These are phyloP conservation scores for Collybia sp. DNA, from an alignment of 768 basidiomycete genomes.

Conservation along the genomic window DNA sequence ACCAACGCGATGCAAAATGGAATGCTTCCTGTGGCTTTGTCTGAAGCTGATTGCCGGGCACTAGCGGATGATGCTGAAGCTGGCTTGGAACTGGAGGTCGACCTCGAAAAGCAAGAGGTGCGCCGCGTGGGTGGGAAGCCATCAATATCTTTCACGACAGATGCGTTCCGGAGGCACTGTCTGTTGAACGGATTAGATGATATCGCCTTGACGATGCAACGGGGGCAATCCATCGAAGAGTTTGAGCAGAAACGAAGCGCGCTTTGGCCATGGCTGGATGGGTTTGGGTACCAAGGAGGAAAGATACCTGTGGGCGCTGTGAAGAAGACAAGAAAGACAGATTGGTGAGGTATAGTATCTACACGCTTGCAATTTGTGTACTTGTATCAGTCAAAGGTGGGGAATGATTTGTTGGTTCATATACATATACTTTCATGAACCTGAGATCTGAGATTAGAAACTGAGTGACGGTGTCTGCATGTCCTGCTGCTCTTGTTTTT, in stretches of 20 bases:
- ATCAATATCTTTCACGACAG: conserved; percentile 73
- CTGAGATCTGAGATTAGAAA: too few species aligned
- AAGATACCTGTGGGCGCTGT: conserved; percentile 56
- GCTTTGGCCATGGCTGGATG: conserved; percentile 95
- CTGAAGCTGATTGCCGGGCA: conserved; percentile 66
- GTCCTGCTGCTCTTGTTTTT: too few species aligned
- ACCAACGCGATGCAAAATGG: conserved; percentile 93
- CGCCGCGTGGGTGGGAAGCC: conserved; percentile 68
- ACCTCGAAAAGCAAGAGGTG: conserved; percentile 79
- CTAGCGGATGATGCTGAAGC: conserved; percentile 75
- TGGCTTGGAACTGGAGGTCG: conserved; percentile 75
- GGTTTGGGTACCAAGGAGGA: conserved; percentile 82
- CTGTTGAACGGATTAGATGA: conserved; percentile 95
- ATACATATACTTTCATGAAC: too few species aligned
- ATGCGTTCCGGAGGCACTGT: conserved; percentile 91
- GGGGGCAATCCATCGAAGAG: conserved; percentile 58
- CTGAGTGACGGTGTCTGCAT: too few species aligned
- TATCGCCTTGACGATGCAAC: conserved; percentile 90
- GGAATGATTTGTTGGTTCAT: too few species aligned
- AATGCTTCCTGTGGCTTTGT: conserved; percentile 74
- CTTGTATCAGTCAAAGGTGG: conserved; percentile 4
- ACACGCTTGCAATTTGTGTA: not conserved
- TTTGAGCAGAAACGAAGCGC: conserved; percentile 80
- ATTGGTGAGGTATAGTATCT: conserved; percentile 50
- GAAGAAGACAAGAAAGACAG: conserved; percentile 50